Base-by-base conservation (phyloP, 2,329 filamentous ascomycete genomes). In the Bipolaris cookei region DNA sequence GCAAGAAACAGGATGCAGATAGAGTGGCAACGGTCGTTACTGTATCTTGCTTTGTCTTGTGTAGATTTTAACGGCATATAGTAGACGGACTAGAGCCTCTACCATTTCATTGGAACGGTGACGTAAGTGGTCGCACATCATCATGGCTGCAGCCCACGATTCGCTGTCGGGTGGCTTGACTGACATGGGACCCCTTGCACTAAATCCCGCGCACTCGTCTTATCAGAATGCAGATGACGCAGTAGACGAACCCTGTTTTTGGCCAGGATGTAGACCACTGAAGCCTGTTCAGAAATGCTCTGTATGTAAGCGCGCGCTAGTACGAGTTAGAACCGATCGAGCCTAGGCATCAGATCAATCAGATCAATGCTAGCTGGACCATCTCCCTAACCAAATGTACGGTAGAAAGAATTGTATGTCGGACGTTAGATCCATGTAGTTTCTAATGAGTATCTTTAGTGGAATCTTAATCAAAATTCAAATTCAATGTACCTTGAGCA, bases 221-320 rank as follows among this genome's bases (percentile, higher is more conserved):
- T 56, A 49, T 54, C 56, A 44, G 52, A 32, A 43, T 30, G 34
- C 50, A 34, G 58, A 68, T 68, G 66, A 67, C 66, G 64, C 61
- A 63, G 58, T 45, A 38, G 41, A 55, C 49, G 62, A 68, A 69
- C 62, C 67, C 50, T 66, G 67, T 67, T 69, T 39, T 69, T 62
- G 58, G 46, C 18, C 25, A 28, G 25, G 25, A 28, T 28, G 7
- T 8, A 28, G 25, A 28, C 25, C 25, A 28, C 25, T 28, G 25
- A 28, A 28, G 25, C 25, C 25, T 10, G 25, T 8, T 28, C 25
- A 28, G 25, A 28, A 28, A 28, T 10, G 25, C 25, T 10, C 25
- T 10, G 25, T 28, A 28, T 2, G 25, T 28, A 28, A 28, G 7
- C 25, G 10, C 25, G 25, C 25, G 8, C 25, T 28, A 28, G 25